Evolutionary conservation across 495 filamentous ascomycete species (phyloP), one percentile per base, ranked within the genome.

Genomic region (Daldinia childiae): DNA sequence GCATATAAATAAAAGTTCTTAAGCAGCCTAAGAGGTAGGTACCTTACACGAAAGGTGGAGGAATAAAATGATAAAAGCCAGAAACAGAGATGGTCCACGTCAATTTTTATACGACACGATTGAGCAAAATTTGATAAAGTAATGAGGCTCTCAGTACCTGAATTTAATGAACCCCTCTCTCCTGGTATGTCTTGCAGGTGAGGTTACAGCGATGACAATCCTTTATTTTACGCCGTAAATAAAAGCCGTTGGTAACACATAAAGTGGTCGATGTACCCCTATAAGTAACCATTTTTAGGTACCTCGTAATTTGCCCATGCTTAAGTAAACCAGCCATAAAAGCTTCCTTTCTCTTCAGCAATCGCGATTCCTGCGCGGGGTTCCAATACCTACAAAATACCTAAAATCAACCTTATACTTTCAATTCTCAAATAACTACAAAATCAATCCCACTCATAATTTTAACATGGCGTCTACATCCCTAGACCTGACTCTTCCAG

Each of bases 401-500:
- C 50, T 54, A 14, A 36, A 36, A 36, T 6, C 12, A 30, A 27
- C n/a, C n/a, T n/a, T n/a, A n/a, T 4, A 17, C 26, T 1, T 29
- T 29, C 24, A 30, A 29, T 29, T 29, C 26, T 30, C 50, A 17
- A 54, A 2, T n/a, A 3, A 54, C 2, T n/a, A 3, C 14, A 11
- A 54, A 30, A 54, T 4, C 26, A 54, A 29, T 30, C 17, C 4
- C 26, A 27, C 12, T 12, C 6, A 29, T 17, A 4, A 54, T 54
- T 6, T 21, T 11, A 48, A 19, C 24, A 54, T 54, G 50, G 14
- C 24, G 14, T n/a, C 50, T 6, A 29, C 50, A 27, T 27, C 50
- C 14, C 7, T 41, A 5, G 61, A 64, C n/a, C 21, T 64, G 9
- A 29, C 50, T 32, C 61, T 64, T 3, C 61, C 61, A 3, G 61